These are phyloP conservation scores for Taxawa tesnikishii DNA, from an alignment of 2,329 filamentous ascomycete genomes.

Conservation along the genomic window DNA sequence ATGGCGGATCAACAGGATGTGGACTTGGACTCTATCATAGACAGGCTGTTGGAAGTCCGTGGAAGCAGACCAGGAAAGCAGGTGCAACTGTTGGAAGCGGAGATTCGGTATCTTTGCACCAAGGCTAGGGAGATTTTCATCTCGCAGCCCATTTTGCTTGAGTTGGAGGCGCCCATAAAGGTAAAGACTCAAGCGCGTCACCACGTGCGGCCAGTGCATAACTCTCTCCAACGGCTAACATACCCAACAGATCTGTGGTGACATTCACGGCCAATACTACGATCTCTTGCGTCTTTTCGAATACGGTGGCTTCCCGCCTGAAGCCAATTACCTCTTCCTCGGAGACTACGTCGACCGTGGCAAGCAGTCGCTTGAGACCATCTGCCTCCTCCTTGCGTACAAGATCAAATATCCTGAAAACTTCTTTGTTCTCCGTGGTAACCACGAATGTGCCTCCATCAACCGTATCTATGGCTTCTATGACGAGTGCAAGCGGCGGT, in stretches of 20 bases:
- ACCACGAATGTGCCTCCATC: constrained; percentile 98
- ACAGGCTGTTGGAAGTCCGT: constrained; percentile 91
- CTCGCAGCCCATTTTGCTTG: constrained; percentile 92
- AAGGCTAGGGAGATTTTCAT: constrained; percentile 99
- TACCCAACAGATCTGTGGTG: constrained; percentile 74
- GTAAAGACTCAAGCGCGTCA: constrained; percentile 40
- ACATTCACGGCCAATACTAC: constrained; percentile 99
- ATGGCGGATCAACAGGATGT: constrained; percentile 80
- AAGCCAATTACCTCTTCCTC: constrained; percentile 98
- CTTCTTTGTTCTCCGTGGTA: constrained; percentile 96
- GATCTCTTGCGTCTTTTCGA: constrained; percentile 95
- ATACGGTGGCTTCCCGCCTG: constrained; percentile 94
- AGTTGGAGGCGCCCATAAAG: constrained; percentile 98
- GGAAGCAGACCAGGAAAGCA: constrained; percentile 97
- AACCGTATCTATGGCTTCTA: constrained; percentile 99
- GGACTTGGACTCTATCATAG: constrained; percentile 98
- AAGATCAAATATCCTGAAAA: constrained; percentile 99
- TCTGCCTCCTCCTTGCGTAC: constrained; percentile 91
- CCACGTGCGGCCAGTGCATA: no score
- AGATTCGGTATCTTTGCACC: constrained; percentile 95
- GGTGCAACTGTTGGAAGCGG: constrained; percentile 89
- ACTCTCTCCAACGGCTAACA: constrained; percentile 6
- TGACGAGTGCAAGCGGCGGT: constrained; percentile 97
- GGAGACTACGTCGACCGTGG: constrained; percentile 98
- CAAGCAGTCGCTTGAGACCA: constrained; percentile 98